Conservation (phyloP, 2,329 filamentous ascomycete species). For the Metarhizium robertsii region DNA sequence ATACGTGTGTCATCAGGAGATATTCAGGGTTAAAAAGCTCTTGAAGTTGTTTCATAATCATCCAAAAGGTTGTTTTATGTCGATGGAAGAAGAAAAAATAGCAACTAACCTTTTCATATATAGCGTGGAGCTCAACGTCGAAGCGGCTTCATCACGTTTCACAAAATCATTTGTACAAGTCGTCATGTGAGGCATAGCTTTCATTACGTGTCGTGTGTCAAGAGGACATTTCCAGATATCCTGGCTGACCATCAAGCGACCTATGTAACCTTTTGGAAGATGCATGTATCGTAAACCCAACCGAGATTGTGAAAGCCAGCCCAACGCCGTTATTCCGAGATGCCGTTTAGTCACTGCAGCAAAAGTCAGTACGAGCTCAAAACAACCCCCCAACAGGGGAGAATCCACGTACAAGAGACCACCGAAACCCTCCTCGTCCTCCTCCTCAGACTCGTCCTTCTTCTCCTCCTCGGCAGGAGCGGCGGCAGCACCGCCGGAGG, state of each 20-base stretch:
- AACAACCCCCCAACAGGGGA: neutral
- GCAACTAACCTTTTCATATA: slow-evolving; percentile 34
- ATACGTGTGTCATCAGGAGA: slow-evolving; percentile 49
- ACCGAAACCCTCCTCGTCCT: slow-evolving; percentile 65
- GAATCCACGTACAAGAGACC: slow-evolving; percentile 57
- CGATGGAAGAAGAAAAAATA: slow-evolving; percentile 5
- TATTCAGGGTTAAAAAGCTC: slow-evolving; percentile 62
- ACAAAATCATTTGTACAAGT: neutral
- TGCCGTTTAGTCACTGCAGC: slow-evolving; percentile 41
- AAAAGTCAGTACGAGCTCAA: slow-evolving; percentile 26
- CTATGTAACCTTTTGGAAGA: slow-evolving; percentile 35
- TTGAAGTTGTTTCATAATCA: slow-evolving; percentile 48
- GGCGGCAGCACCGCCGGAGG: slow-evolving; percentile 39
- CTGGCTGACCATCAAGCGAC: slow-evolving; percentile 36
- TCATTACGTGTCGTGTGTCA: slow-evolving; percentile 21
- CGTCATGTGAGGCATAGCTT: slow-evolving; percentile 10
- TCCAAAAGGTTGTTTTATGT: slow-evolving; percentile 23
- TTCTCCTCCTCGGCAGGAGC: slow-evolving; percentile 52
- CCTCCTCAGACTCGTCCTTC: slow-evolving; percentile 60
- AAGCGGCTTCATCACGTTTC: neutral
- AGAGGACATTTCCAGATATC: slow-evolving; percentile 22
- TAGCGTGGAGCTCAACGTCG: neutral
- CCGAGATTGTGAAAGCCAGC: slow-evolving; percentile 31
- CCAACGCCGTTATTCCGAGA: slow-evolving; percentile 27
- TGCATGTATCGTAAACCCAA: slow-evolving; percentile 35